Percentiles rank a stretch among this genome's conserved stretches.
Conservation (phyloP, 2,329 filamentous ascomycete species). For the Pyricularia sp. region DNA sequence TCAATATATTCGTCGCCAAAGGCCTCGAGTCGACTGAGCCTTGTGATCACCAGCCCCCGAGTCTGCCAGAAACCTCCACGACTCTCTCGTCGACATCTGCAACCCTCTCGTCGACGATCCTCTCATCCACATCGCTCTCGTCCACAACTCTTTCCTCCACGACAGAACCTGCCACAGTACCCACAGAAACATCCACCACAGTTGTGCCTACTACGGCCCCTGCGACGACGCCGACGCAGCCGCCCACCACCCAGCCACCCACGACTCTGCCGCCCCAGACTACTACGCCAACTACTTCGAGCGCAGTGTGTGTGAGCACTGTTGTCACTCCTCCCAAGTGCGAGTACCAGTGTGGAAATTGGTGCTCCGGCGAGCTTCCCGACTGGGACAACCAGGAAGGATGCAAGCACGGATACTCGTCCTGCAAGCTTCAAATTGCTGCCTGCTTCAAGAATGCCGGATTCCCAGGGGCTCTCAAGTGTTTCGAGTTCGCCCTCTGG, state of each 20-base stretch:
- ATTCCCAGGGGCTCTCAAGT: slow-evolving; percentile 33
- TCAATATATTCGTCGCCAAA: slow-evolving; percentile 33
- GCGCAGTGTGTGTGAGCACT: slow-evolving; percentile 34
- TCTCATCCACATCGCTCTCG: slow-evolving; percentile 8
- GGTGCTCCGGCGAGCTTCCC: slow-evolving; percentile 37
- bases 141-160: slow-evolving; percentile 10
- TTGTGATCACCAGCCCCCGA: slow-evolving; percentile 25
- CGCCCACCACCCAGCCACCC: slow-evolving; percentile 5
- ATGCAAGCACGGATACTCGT: slow-evolving; percentile 29
- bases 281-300: slow-evolving; percentile 21
- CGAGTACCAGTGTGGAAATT: slow-evolving; percentile 41
- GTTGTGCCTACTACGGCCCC: slow-evolving; percentile 3
- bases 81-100: slow-evolving; percentile 10
- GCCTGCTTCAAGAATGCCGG: slow-evolving; percentile 39
- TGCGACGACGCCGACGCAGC: slow-evolving; percentile 6
- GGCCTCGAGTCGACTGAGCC: slow-evolving; percentile 37
- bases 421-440: slow-evolving; percentile 31
- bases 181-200: slow-evolving; percentile 4
- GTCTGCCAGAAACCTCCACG: slow-evolving; percentile 6
- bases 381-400: slow-evolving; percentile 28
- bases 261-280: slow-evolving; percentile 9
- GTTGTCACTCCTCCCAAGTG: slow-evolving; percentile 25
- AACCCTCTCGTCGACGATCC: slow-evolving; percentile 8
- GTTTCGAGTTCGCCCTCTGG: slow-evolving; percentile 37
- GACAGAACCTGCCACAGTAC: slow-evolving; percentile 5